phyloP scores from a whole-genome alignment of 1,284 basidiomycete species.

The Kwoniella shivajii region DNA sequence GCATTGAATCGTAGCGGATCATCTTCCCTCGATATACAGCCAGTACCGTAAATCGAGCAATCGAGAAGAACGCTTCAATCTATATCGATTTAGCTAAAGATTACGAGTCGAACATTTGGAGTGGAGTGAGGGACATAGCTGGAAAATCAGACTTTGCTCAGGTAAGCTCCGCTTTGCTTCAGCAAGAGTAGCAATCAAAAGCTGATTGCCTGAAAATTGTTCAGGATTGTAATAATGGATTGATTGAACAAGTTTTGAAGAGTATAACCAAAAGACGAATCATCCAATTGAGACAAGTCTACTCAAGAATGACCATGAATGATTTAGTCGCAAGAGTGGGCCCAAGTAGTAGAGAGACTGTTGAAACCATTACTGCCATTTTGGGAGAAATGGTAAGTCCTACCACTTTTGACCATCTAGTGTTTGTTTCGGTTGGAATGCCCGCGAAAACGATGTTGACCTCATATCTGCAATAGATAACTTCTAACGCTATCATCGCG shows the following conservation, averaged over 20 bases:
- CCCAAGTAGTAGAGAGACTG: conserved; percentile 10
- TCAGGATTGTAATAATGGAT: conserved; percentile 45
- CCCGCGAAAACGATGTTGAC: neutral
- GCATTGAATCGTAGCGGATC: conserved; percentile 21
- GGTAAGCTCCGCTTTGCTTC: conserved; percentile 19
- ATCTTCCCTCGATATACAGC: conserved; percentile 39
- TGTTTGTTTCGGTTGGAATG: conserved; percentile 1
- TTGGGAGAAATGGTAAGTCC: conserved; percentile 39
- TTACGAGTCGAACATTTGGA: conserved; percentile 38
- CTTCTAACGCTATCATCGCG: conserved; percentile 24
- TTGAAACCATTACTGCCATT: conserved; percentile 12
- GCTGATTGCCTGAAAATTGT: conserved; percentile 7
- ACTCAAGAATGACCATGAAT: conserved; percentile 35
- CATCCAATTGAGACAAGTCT: conserved; percentile 33
- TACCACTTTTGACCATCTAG: neutral
- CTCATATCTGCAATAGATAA: conserved; percentile 14
- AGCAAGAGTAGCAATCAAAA: neutral
- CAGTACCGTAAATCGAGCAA: conserved; percentile 20
- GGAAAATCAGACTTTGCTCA: conserved; percentile 20
- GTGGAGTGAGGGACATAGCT: conserved; percentile 17
- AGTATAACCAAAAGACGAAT: conserved; percentile 40
- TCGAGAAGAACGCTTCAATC: conserved; percentile 34
- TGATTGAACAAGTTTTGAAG: conserved; percentile 33
- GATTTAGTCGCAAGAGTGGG: conserved; percentile 34
- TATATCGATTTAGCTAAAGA: conserved; percentile 44